Base-by-base conservation (phyloP, 2,329 filamentous ascomycete species). In the Penicillium sp. region DNA sequence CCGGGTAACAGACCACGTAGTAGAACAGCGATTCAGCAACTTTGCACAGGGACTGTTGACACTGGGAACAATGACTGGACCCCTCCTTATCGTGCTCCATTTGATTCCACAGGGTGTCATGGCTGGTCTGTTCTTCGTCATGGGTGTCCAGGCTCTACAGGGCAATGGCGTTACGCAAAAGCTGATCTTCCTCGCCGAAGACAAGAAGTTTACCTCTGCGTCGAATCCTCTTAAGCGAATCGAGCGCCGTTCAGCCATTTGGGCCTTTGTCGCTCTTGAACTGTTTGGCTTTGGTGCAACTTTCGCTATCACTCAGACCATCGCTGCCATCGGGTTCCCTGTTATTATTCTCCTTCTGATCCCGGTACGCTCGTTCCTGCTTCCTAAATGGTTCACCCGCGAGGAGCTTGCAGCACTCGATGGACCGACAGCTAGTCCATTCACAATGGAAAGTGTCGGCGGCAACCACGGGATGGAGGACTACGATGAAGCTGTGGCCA, bases 221-320 rank as follows among this genome's bases (percentile, higher is more conserved):
- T 74, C 75, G 1, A 82, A 88, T 60, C 87, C 88, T 0, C 78
- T 92, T 2, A 78, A 79, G 46, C 73, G 77, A n/a, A 75, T 90
- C 31, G 74, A 76, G n/a, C 82, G 87, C n/a, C 82, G 85, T 37
- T 65, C 67, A 14, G 84, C 86, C n/a, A 78, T 92, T 59, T 92
- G 88, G 88, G 73, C 75, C 4, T 93, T 92, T 66, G 86, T 91
- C 6, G 75, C 74, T 8, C 73, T 91, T 34, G 86, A 92, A 72
- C 74, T 92, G 4, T 24, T 87, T 42, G 88, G 85, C 0, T 92
- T 92, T 64, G 89, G 81, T 3, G 89, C 86, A 22, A 93, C 89
- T 0, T 92, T 93, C 70, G 89, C 89, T 57, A 89, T 92, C 66
- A 92, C 89, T 0, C 87, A 93, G 75, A 92, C 89, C 0, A 87